Base-by-base conservation (phyloP, 1,139 yeast genomes). In the Taphrina communis region DNA sequence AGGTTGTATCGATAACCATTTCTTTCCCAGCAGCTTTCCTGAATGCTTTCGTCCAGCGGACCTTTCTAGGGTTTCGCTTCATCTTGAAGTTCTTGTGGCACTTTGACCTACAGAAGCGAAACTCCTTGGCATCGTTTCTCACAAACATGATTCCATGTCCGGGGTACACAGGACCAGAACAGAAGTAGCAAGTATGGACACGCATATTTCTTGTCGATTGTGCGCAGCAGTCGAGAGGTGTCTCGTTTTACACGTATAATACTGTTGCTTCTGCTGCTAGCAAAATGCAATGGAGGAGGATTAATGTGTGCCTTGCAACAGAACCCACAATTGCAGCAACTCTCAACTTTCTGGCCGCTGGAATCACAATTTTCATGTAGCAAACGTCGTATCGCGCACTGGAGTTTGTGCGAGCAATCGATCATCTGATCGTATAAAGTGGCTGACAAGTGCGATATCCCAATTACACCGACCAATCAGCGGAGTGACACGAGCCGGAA, bases 1-100 rank as follows among this genome's bases (percentile, higher is more conserved):
- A 85, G 7, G 99, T 93, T 14, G 97, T 89, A 78, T 94, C 99
- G 71, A 94, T 98, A 62, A 96, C 97, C 84, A 94, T 86, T 79
- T 94, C 99, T 80, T 94, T 94, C 76, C 99, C 99, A 66, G 98
- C 98, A 71, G 98, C 97, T 80, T 94, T 94, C 82, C 99, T 88
- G 85, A 95, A 94, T 0, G 99, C 98, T 81, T 95, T 94, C 71
- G 99, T 94, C 99, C 99, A 94, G 82, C 74, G 70, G n/a, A 74
- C 88, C 81, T 94, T 94, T 82, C 99, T 89, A 75, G 99, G 99
- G 82, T 94, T 94, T 81, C 99, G 89, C 84, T 97, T 93, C 83
- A 92, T 96, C 80, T 94, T 94, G 87, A 94, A 94, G 70, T 94
- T 89, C 79, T 92, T 91, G 82, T 94, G 99, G 82, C 99, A 94